phyloP scores from a whole-genome alignment of 106 monocot species.

The Allium cepa region DNA sequence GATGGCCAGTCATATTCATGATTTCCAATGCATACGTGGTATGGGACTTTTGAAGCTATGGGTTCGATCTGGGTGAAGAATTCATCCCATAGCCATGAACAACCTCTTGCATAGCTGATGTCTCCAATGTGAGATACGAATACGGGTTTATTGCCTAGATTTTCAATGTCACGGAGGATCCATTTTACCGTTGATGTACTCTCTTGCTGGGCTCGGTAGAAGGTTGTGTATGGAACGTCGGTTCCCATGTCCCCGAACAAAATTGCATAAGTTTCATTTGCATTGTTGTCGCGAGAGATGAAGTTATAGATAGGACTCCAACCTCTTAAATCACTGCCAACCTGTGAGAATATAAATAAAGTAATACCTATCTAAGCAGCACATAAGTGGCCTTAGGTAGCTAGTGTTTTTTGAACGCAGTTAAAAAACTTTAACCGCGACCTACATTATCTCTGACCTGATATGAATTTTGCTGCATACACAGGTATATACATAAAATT shows the following conservation, averaged over 20 bases:
- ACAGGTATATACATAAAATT: no score
- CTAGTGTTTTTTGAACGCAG: no score
- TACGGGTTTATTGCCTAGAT: slow-evolving; percentile 62
- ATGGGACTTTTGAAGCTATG: slow-evolving; percentile 67
- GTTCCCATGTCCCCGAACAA: slow-evolving; percentile 97
- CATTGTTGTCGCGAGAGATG: slow-evolving; percentile 57
- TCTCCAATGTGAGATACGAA: slow-evolving; percentile 95
- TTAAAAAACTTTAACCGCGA: no score
- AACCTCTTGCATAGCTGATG: slow-evolving; percentile 93
- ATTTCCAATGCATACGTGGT: slow-evolving; percentile 94
- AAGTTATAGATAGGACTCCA: slow-evolving; percentile 77
- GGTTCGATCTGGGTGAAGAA: slow-evolving; percentile 96
- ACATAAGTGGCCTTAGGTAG: no score
- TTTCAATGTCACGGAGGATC: slow-evolving; percentile 83
- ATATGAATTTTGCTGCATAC: no score
- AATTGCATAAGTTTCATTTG: slow-evolving; percentile 79
- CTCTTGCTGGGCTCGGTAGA: slow-evolving; percentile 71
- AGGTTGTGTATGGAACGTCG: slow-evolving; percentile 66
- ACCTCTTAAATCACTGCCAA: slow-evolving; percentile 72
- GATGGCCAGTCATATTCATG: slow-evolving; percentile 97
- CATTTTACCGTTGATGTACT: slow-evolving; percentile 75
- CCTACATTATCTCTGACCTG: no score
- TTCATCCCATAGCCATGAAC: slow-evolving; percentile 93
- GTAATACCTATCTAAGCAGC: no score
- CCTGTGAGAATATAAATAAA: slow-evolving; percentile 25